These are phyloP conservation scores for Pseudoneurospora amorphoporcata DNA, from an alignment of 495 filamentous ascomycete genomes.

Conservation along the genomic window DNA sequence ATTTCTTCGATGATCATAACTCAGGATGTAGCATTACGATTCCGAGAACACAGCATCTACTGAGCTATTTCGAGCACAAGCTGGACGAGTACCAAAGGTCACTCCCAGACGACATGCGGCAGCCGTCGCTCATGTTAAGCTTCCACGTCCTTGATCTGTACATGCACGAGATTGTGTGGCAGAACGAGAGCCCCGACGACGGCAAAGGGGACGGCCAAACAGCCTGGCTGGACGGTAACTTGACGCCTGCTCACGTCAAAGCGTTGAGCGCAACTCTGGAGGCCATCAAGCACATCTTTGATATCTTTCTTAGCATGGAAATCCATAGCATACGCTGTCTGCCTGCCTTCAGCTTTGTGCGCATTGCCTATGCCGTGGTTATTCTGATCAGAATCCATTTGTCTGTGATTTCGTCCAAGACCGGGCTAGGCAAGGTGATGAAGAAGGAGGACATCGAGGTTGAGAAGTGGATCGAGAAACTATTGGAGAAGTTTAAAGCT, in stretches of 20 bases:
- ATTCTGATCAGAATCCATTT: slow-evolving; percentile 83
- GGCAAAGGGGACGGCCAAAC: slow-evolving; percentile 31
- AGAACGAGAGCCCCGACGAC: slow-evolving; percentile 58
- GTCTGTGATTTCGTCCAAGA: slow-evolving; percentile 54
- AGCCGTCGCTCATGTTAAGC: slow-evolving; percentile 44
- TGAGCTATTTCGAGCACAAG: slow-evolving; percentile 68
- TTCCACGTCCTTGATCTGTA: slow-evolving; percentile 65
- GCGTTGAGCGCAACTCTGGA: slow-evolving; percentile 62
- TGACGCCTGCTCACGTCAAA: slow-evolving; percentile 55
- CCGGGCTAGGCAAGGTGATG: slow-evolving; percentile 67
- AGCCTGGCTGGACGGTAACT: slow-evolving; percentile 34
- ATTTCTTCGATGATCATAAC: slow-evolving; percentile 68
- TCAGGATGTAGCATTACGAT: slow-evolving; percentile 59
- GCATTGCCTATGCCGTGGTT: slow-evolving; percentile 69
- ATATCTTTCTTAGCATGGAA: slow-evolving; percentile 54
- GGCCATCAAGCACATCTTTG: slow-evolving; percentile 64
- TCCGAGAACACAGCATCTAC: slow-evolving; percentile 58
- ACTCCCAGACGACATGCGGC: slow-evolving; percentile 36
- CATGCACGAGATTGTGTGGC: slow-evolving; percentile 78
- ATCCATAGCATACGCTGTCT: slow-evolving; percentile 53
- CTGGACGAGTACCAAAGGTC: slow-evolving; percentile 56
- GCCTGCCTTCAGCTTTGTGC: slow-evolving; percentile 68
- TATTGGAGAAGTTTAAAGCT: slow-evolving; percentile 55
- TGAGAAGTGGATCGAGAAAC: slow-evolving; percentile 58
- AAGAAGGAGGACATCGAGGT: slow-evolving; percentile 63